These are phyloP conservation scores for Musa beccarii DNA, from an alignment of 176 grass and related monocot genomes.

Conservation along the genomic window DNA sequence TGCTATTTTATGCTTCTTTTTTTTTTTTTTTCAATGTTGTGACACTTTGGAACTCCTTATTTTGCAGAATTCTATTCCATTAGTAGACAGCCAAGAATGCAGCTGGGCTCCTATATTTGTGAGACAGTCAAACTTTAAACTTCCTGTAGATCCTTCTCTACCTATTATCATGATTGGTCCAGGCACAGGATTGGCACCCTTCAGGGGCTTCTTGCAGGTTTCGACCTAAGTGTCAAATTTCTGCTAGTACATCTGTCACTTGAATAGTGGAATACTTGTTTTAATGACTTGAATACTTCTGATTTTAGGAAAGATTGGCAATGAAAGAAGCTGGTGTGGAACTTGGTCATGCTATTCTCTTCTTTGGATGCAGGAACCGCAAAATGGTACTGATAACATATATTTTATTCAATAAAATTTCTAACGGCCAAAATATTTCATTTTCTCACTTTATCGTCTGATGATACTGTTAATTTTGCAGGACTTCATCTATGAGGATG, in stretches of 20 bases:
- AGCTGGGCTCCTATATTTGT: slow-evolving; percentile 97
- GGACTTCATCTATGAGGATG: slow-evolving; percentile 97
- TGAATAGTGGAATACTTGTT: slow-evolving; percentile 3
- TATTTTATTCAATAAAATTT: slow-evolving; percentile 1
- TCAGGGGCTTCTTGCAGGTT: slow-evolving; percentile 99
- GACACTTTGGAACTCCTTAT: neutral
- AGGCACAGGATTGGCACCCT: slow-evolving; percentile 83
- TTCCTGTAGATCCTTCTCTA: slow-evolving; percentile 55
- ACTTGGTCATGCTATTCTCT: slow-evolving; percentile 59
- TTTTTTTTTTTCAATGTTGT: slow-evolving; percentile 12
- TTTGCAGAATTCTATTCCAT: slow-evolving; percentile 62
- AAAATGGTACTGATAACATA: slow-evolving; percentile 34
- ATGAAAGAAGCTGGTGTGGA: slow-evolving; percentile 65
- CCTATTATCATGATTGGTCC: slow-evolving; percentile 99
- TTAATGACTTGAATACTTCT: neutral
- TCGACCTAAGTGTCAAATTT: neutral
- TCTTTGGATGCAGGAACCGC: slow-evolving; percentile 94
- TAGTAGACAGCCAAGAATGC: slow-evolving; percentile 73
- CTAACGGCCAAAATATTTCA: neutral
- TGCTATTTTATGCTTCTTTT: neutral
- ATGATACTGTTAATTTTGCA: slow-evolving; percentile 25
- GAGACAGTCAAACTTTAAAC: slow-evolving; percentile 84
- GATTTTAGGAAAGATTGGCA: slow-evolving; percentile 69
- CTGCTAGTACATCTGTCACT: slow-evolving; percentile 3
- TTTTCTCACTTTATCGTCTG: neutral